Conservation (phyloP, 148 eudicot genomes). For the Fallopia convolvulus region DNA sequence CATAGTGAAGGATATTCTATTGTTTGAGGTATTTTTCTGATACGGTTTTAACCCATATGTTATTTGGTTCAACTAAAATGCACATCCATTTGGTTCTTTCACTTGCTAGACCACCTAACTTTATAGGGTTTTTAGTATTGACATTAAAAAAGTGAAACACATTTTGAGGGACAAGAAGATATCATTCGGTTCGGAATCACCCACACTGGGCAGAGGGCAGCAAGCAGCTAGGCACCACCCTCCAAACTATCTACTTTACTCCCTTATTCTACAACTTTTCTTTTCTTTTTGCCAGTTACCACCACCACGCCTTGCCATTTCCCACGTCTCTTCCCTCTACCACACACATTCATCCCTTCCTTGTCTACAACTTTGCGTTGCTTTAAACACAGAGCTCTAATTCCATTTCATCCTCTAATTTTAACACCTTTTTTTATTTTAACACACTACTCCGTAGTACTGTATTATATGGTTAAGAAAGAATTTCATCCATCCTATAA, state of each 20-base stretch:
- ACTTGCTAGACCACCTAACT: no score
- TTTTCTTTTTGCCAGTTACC: not conserved
- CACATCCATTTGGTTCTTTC: no score
- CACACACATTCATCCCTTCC: conserved; percentile 2
- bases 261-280: not conserved
- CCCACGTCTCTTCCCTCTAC: not conserved
- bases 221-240: not conserved
- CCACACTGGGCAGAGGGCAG: not conserved
- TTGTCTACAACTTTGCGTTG: not conserved
- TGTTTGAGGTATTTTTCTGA: no score
- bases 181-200: not conserved
- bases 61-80: no score
- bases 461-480: no score
- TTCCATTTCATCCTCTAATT: not conserved
- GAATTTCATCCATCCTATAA: not conserved
- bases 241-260: not conserved
- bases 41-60: no score
- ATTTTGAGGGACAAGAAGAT: not conserved
- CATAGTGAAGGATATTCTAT: no score
- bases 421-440: not conserved
- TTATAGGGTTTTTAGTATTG: not conserved
- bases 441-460: no score
- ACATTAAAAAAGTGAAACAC: not conserved
- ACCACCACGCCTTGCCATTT: not conserved
- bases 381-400: not conserved